Evolutionary conservation across 306 rosid genomes (phyloP), one percentile per base, ranked within the genome.

Genomic region (Adenanthera pavonina): DNA sequence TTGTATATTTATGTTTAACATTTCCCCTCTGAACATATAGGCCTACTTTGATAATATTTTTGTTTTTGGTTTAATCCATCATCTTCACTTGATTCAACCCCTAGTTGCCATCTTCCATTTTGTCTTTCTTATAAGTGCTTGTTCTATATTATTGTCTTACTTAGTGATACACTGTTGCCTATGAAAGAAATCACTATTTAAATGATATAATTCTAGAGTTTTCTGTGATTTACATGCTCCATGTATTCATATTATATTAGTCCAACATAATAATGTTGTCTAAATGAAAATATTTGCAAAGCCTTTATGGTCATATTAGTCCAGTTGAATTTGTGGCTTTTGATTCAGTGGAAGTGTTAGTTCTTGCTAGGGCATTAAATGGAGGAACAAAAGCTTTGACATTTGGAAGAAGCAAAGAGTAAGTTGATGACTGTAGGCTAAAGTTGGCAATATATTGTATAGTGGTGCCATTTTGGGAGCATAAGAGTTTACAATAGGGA

Each of bases 371-470:
- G 83, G 89, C 98, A 78, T 90, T 97, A 1, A 85, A 87, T 48
- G 98, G 98, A 38, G 90, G 84, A 80, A 92, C 89, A n/a, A 73
- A 94, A 92, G 86, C 91, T 91, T 69, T 94, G 98, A 97, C 97
- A 92, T 88, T 81, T 94, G 87, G 94, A 92, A 90, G 97, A 94
- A 87, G 87, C 90, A n/a, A n/a, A n/a, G n/a, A n/a, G n/a, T n/a
- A n/a, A n/a, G n/a, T n/a, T n/a, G n/a, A n/a, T n/a, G n/a, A 79
- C 81, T 84, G 33, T 36, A 73, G 69, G 60, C 35, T 46, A 64
- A 78, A 69, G 36, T 60, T 54, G 65, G 65, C 41, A 66, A 51
- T 48, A 41, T 60, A 35, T 44, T 46, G 61, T 81, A 47, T 60
- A 72, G 44, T 43, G 71, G 46, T 81, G 77, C 72, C 70, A 71